Conservation (phyloP, 176 grass and related monocot genomes). For the Oryza glaberrima region DNA sequence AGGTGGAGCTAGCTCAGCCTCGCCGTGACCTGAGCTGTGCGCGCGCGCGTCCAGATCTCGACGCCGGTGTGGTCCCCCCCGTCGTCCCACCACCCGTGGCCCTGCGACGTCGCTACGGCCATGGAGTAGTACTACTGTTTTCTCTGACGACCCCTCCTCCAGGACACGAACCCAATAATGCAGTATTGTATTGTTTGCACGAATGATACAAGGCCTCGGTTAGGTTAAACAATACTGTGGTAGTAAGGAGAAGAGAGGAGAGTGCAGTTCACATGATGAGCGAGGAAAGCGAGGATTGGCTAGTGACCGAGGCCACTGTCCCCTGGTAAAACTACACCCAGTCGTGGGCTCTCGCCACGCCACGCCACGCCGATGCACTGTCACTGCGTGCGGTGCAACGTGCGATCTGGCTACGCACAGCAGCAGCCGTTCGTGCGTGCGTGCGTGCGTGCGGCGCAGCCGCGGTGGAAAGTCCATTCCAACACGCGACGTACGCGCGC, state of each 20-base stretch:
- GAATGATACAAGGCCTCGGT: neutral
- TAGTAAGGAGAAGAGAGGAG: too few species aligned
- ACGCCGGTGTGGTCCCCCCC: conserved; percentile 38
- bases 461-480: neutral
- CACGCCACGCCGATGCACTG: neutral
- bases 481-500: neutral
- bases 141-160: too few species aligned
- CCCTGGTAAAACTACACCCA: neutral
- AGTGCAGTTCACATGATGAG: neutral
- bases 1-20: neutral
- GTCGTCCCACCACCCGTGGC: too few species aligned
- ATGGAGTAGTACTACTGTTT: too few species aligned
- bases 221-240: neutral
- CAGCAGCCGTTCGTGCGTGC: neutral
- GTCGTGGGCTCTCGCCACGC: neutral
- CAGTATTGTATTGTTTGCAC: neutral
- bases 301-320: neutral
- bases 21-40: conserved; percentile 6
- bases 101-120: too few species aligned
- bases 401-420: too few species aligned
- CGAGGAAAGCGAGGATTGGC: neutral
- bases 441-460: too few species aligned
- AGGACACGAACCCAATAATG: neutral
- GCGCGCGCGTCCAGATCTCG: conserved; percentile 30
- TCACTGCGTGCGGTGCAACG: neutral